Evolutionary conservation across 2,329 filamentous ascomycete species (phyloP), one percentile per base, ranked within the genome.

Genomic region (Stagonosporopsis chrysanthemi): DNA sequence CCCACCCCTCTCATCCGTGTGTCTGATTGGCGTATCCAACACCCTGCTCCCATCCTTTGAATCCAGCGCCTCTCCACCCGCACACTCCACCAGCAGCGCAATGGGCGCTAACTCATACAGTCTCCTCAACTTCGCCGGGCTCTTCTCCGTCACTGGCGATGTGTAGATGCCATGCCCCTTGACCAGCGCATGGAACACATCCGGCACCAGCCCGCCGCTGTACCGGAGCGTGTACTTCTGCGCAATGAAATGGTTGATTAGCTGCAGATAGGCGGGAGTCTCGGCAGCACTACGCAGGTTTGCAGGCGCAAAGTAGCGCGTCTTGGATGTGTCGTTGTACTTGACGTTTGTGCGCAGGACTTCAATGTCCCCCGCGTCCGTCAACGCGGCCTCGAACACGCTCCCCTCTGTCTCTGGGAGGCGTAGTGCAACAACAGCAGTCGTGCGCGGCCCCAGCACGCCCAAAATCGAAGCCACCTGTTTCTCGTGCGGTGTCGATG

Each of bases 121-220:
- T 6, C 82, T 74, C 31, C 86, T 76, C 57, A 88, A 70, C 77
- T 88, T 88, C 0, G 86, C 83, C 61, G 77, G 77, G 64, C 81
- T 84, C 9, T 67, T 68, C 0, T 60, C 67, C 1, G 84, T 84
- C 5, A 86, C 84, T 0, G 86, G 86, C 1, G 81, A 85, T 2
- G 87, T 66, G 64, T 88, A 88, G 0, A 88, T 69, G 1, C 86
- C 86, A 51, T 88, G 85, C 0, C 85, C 84, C 70, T 88, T 88
- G 57, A 83, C 81, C 7, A 88, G 73, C 4, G 82, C 80, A 56
- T 88, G 86, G 12, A 83, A 81, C 0, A 88, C 74, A 52, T 88
- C 86, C 0, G 86, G 86, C 3, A 88, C 86, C 3, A 88, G 71
- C 0, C 86, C 86, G 0, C 86, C 86, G 17, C 80, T 81, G 64